A percentile compares a stretch with the other conserved stretches of the same genome.
Evolutionary conservation across 2,329 filamentous ascomycete genomes (phyloP).

Genomic region (Thielaviopsis populi): DNA sequence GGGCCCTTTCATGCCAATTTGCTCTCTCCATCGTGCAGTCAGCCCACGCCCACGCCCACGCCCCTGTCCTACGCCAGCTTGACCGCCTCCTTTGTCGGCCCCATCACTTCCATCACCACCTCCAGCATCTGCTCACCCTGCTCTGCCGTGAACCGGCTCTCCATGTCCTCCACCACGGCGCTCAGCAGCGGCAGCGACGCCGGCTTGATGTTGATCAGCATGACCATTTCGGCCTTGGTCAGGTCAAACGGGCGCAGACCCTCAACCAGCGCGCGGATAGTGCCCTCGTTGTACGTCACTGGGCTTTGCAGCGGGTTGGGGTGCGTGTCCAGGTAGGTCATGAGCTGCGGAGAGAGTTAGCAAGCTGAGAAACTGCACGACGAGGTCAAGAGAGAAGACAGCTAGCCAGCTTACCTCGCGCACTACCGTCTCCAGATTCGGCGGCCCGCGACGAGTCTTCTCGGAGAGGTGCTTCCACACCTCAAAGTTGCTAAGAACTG

Average conservation of each 20-base stretch:
- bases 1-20: too few relatives aligned
- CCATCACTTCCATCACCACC: slow-evolving; percentile 43
- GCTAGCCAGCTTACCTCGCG: slow-evolving; percentile 40
- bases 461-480: slow-evolving; percentile 51
- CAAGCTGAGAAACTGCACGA: background rate
- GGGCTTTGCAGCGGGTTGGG: slow-evolving; percentile 42
- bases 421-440: slow-evolving; percentile 45
- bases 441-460: slow-evolving; percentile 36
- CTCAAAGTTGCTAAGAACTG: slow-evolving; percentile 57
- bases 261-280: slow-evolving; percentile 39
- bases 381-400: background rate
- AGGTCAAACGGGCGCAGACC: slow-evolving; percentile 42
- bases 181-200: slow-evolving; percentile 42
- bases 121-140: slow-evolving; percentile 43
- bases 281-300: slow-evolving; percentile 36
- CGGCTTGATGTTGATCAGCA: slow-evolving; percentile 53
- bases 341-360: slow-evolving; percentile 30
- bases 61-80: slow-evolving; percentile 20
- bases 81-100: slow-evolving; percentile 25
- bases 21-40: too few relatives aligned
- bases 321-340: slow-evolving; percentile 42
- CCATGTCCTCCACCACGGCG: slow-evolving; percentile 50
- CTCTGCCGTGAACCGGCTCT: slow-evolving; percentile 42
- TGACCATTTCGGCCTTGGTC: slow-evolving; percentile 52
- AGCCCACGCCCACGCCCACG: slow-evolving; percentile 20